phyloP scores from a whole-genome alignment of 345 rosid genomes.

The Carallia pectinifolia region DNA sequence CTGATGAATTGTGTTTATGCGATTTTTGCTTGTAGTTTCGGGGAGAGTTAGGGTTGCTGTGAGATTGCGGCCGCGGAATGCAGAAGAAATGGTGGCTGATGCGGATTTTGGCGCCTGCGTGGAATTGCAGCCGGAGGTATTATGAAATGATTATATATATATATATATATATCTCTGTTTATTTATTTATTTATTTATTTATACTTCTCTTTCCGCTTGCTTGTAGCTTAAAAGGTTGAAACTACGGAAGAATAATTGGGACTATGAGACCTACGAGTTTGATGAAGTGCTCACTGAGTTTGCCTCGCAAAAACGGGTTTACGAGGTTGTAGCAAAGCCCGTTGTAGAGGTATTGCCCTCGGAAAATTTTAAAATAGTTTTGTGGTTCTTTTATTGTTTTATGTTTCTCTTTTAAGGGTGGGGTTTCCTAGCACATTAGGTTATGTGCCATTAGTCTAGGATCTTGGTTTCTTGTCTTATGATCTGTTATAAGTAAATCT shows the following conservation, averaged over 20 bases:
- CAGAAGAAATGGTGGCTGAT: conserved; percentile 82
- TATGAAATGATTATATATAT: not conserved
- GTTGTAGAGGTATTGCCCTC: conserved; percentile 76
- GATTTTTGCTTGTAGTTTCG: conserved; percentile 45
- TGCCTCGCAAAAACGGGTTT: conserved; percentile 96
- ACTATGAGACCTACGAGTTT: conserved; percentile 84
- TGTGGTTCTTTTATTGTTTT: not conserved
- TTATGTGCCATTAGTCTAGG: too few relatives aligned
- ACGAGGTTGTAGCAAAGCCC: conserved; percentile 97
- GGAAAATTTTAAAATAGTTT: not conserved
- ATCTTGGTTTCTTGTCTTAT: too few relatives aligned
- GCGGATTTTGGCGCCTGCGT: conserved; percentile 98
- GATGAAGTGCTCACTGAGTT: conserved; percentile 93
- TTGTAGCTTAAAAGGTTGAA: conserved; percentile 88
- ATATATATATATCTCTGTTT: not conserved
- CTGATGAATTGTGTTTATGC: conserved; percentile 13
- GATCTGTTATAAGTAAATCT: too few relatives aligned
- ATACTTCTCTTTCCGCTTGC: conserved; percentile 9
- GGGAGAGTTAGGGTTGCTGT: conserved; percentile 99
- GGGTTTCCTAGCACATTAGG: too few relatives aligned
- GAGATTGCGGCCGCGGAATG: conserved; percentile 80
- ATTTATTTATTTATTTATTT: not conserved
- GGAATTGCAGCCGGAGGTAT: conserved; percentile 94
- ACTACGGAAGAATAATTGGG: conserved; percentile 96
- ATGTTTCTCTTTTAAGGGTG: not conserved